These are phyloP conservation scores for Fistulinella staudtii DNA, from an alignment of 1,284 basidiomycete genomes.

Conservation along the genomic window DNA sequence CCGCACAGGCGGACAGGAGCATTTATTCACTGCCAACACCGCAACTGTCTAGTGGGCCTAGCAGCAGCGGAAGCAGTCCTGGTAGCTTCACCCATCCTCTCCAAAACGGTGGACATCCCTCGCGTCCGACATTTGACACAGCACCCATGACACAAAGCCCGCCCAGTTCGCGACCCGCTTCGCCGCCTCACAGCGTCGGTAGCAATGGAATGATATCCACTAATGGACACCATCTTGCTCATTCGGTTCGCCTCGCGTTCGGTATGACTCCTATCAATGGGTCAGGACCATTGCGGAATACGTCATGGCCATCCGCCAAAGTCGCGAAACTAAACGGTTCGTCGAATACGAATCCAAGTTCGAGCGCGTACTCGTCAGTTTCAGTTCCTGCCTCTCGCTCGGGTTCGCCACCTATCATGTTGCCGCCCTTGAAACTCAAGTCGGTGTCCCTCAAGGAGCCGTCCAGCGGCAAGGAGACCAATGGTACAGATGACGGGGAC, in stretches of 20 bases:
- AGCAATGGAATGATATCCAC: constrained; percentile 10
- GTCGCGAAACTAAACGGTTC: constrained; percentile 19
- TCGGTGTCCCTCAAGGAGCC: constrained; percentile 25
- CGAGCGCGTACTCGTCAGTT: constrained; percentile 17
- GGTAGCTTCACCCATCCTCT: constrained; percentile 39
- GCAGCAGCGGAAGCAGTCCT: constrained; percentile 54
- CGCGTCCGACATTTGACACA: constrained; percentile 25
- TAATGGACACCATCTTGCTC: constrained; percentile 64
- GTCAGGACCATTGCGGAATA: constrained; percentile 36
- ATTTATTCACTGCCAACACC: constrained; percentile 48
- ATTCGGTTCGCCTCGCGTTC: constrained; percentile 79
- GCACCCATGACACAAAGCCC: constrained; percentile 28
- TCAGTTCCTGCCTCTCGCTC: constrained; percentile 55
- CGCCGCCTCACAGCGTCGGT: constrained; percentile 19
- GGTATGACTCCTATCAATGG: constrained; percentile 83
- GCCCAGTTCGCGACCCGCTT: constrained; percentile 35
- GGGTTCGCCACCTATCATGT: constrained; percentile 62
- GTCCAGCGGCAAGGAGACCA: constrained; percentile 15
- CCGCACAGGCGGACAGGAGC: constrained; percentile 33
- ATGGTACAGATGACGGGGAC: constrained; percentile 24
- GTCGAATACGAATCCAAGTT: constrained; percentile 3
- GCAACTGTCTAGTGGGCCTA: constrained; percentile 57
- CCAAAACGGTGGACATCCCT: constrained; percentile 10
- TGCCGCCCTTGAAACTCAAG: constrained; percentile 59
- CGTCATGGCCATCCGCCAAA: constrained; percentile 35